Evolutionary conservation across 768 basidiomycete genomes (phyloP), one percentile per base, ranked within the genome.

Genomic region (Hypsizygus marmoreus): DNA sequence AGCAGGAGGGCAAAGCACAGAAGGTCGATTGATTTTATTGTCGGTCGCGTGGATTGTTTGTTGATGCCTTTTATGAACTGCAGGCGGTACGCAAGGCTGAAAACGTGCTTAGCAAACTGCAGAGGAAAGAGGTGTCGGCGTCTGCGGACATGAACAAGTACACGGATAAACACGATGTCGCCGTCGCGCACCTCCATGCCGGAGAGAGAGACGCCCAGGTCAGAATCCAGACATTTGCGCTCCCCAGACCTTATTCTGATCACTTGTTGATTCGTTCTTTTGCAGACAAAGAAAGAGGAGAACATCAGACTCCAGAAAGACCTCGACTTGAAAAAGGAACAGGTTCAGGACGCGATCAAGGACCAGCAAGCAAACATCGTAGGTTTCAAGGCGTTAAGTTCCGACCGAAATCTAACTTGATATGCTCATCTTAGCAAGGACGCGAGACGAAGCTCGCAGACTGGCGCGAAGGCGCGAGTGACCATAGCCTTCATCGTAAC

Each of bases 1-100:
- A 84, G 67, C 61, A 63, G 11, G 70, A 79, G 44, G 57, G 66
- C 25, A 80, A 79, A 56, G 73, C 75, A 19, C 65, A 72, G 45
- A 84, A 82, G 69, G 81, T 78, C 41, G n/a, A 23, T 13, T 23
- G 33, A 11, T 10, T 10, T 8, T 4, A 22, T 7, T 29, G 12
- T 12, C 9, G 24, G 23, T 20, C n/a, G 22, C 25, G n/a, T 1
- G 19, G 7, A 24, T 12, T 36, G 4, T 17, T 37, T 7, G 17
- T 38, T 6, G 7, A 36, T n/a, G n/a, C 43, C 11, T 17, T 24
- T 14, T 36, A 14, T n/a, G 14, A 16, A 23, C 17, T 26, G 22
- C 26, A 56, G 55, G 55, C 49, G 10, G 46, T 44, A 10, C 33
- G 25, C 29, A 53, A 56, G 31, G 55, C 55, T 29, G 66, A 48